Evolutionary conservation across 2,329 filamentous ascomycete genomes (phyloP), one percentile per base, ranked within the genome.

Genomic region (Pestalotiopsis sp.): DNA sequence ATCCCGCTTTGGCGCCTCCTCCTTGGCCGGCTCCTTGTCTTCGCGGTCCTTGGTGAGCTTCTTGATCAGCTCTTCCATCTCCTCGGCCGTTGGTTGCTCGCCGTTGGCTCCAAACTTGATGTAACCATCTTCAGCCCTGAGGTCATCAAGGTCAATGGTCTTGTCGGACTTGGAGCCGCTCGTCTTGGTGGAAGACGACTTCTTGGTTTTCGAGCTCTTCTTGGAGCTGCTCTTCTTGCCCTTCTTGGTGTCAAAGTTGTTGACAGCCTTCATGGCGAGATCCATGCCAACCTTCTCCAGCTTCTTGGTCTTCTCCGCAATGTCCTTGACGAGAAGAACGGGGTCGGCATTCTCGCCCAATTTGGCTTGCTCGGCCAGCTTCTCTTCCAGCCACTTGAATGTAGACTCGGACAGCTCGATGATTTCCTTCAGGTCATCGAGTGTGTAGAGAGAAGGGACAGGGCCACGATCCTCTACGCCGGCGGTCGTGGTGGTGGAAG

Each of bases 321-420:
- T 80, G 36, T 97, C 95, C 76, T 91, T 90, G 72, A 90, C 83
- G 0, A 91, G 86, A 9, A 97, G 84, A 6, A 91, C 90, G 0
- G 94, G 93, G 72, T 98, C 90, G 11, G 93, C 93, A 2, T 90
- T 90, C 2, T 85, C 81, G 17, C 86, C 82, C 3, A 97, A 88
- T 73, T 89, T 90, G 38, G 90, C 88, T 80, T 98, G 95, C 73
- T 87, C 86, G 2, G 86, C 83, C 62, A 93, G 81, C 77, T 92
- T 91, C 72, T 92, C 87, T 39, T 90, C 87, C 23, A 99, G 85
- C 95, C 95, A 99, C 23, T 86, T 84, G 17, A 86, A 82, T 20
- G 91, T 88, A 14, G 88, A 86, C 36, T 89, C 86, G 75, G 91
- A 88, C 20, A 90, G 82, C 12, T 87, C 85, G 65, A 90, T 87